Evolutionary conservation across 164 flowering plant species (phyloP).

Genomic region (Houttuynia cordata): DNA sequence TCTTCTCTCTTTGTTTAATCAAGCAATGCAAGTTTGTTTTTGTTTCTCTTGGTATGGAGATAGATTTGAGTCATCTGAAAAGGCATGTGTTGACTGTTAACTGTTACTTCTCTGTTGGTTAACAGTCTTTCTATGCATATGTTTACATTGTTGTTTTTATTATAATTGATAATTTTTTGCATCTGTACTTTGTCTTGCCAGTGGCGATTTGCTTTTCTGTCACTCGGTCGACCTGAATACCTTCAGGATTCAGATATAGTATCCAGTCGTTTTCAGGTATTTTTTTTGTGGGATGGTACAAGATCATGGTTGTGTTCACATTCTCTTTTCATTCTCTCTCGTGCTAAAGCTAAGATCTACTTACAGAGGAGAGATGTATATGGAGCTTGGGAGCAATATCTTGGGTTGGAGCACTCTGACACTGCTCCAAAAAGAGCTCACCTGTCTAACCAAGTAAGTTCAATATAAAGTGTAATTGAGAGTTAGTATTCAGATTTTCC

Average conservation of each 20-base stretch:
- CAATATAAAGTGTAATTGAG: not conserved
- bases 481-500: not conserved
- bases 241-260: conserved; percentile 70
- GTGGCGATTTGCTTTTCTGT: conserved; percentile 93
- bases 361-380: conserved; percentile 84
- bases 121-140: too few relatives aligned
- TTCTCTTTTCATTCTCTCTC: not conserved
- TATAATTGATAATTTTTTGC: too few relatives aligned
- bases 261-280: conserved; percentile 79
- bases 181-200: conserved; percentile 14
- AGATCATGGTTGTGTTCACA: not conserved
- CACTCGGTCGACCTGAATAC: conserved; percentile 83
- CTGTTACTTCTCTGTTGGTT: too few relatives aligned
- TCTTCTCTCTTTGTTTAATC: too few relatives aligned
- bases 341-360: not conserved
- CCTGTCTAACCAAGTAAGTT: conserved; percentile 65
- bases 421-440: conserved; percentile 82
- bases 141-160: too few relatives aligned
- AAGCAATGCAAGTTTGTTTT: too few relatives aligned
- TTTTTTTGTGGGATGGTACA: too few relatives aligned
- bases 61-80: too few relatives aligned
- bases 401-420: conserved; percentile 91
- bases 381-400: conserved; percentile 98
- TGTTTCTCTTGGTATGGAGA: too few relatives aligned
- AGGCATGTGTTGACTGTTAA: too few relatives aligned